Evolutionary conservation across 2,329 filamentous ascomycete genomes (phyloP), one percentile per base, ranked within the genome.

Genomic region (Aspergillus carbonarius): DNA sequence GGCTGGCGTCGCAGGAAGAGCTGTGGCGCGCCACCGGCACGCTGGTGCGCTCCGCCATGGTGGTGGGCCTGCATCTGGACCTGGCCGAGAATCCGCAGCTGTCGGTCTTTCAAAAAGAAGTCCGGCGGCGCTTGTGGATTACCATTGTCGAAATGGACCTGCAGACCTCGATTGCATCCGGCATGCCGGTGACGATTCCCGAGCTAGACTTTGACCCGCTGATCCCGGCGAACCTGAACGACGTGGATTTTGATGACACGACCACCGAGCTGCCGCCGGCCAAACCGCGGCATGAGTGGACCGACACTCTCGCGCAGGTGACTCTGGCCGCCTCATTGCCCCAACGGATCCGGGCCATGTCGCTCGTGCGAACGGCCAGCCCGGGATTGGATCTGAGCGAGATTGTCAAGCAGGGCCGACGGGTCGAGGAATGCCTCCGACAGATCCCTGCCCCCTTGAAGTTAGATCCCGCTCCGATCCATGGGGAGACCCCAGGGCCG

Each of bases 91-190:
- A 73, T 52, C 51, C 56, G 1, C 69, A 72, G 2, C 71, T 79
- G 3, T 66, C 73, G 1, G 64, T 67, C 2, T 73, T 74, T 37
- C 68, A 74, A 49, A 69, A 62, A 2, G 75, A 78, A 54, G 70
- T 72, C 54, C 69, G 75, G 9, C 66, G 74, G 18, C 63, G 75
- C 18, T 54, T 71, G 7, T 78, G 72, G 71, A 61, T 79, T 8
- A 65, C 76, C 23, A 71, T 76, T 5, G 58, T 77, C 4, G 78
- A 79, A 54, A 63, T 79, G 30, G 83, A 86, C 66, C 73, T 83
- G 1, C 69, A 78, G 30, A 63, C 73, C 1, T 78, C 77, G 0
- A 70, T 73, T 4, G 67, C 74, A 32, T 62, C 75, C 1, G 77
- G 77, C 1, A 63, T 79, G 56, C 77, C 77, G 4, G 64, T 74